Evolutionary conservation across 2,329 filamentous ascomycete species (phyloP), one percentile per base, ranked within the genome.

Genomic region (Ceratocystis papillata): DNA sequence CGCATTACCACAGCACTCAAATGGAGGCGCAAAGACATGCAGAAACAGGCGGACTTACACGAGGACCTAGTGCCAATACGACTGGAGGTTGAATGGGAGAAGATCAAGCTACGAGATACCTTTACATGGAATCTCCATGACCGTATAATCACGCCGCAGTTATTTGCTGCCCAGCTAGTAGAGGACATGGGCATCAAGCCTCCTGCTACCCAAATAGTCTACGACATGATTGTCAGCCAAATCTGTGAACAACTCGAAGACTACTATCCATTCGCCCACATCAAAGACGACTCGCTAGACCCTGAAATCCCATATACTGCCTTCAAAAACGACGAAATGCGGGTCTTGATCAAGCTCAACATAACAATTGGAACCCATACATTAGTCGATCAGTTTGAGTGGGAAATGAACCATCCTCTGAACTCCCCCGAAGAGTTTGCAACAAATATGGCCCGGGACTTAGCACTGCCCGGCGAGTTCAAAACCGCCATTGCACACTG

Each of bases 261-360:
- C 74, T 97, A 90, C 74, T 96, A 96, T 73, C 94, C 94, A 4
- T 90, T 96, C 71, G 86, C 94, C 28, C 94, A 86, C 73, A 88
- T 93, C 62, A 87, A 95, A 71, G 93, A 97, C 71, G 90, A 96
- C 71, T 85, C 93, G 0, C 80, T 96, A 60, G 93, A 99, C 72
- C 89, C 91, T 1, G 88, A 94, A 73, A 80, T 95, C 12, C 92
- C 93, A 0, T 97, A 97, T 74, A 87, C 83, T 48, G 92, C 94
- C 5, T 96, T 96, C 79, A 97, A 97, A 76, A 96, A 99, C 73
- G 94, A 99, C 74, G 94, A 99, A 78, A 96, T 99, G 93, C 88
- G 94, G 63, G 89, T 99, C 70, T 79, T 96, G 55, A 85, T 99
- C 76, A 97, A 96, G 76, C 81, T 99, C 63, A 96, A 97, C 76